Evolutionary conservation across 1,284 basidiomycete genomes (phyloP), one percentile per base, ranked within the genome.

Genomic region (Tylopilus sp.): DNA sequence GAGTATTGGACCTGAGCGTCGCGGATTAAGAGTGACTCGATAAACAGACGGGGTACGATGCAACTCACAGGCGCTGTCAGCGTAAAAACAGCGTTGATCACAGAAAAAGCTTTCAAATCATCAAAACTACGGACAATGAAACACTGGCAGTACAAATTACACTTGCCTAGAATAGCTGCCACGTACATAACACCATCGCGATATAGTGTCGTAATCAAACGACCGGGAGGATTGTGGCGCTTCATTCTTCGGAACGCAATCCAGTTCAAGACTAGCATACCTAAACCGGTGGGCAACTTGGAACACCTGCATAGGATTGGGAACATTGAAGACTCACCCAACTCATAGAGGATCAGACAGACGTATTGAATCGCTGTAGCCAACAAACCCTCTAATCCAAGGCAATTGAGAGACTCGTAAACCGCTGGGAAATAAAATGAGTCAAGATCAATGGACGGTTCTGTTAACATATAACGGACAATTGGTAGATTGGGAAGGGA

Each of bases 101-200:
- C 35, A 15, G 61, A 62, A 33, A 64, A 64, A 15, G n/a, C 61
- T 62, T 36, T 45, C 11, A 20, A 35, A 32, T n/a, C 35, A 20
- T 57, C 19, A 54, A 33, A 44, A 19, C 7, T 20, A 35, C n/a
- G 14, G 4, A 28, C 4, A 4, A 33, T 15, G 19, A 32, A 37
- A 29, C 28, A 29, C 11, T 6, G 33, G 19, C 0, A 13, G 11
- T n/a, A 19, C 22, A 11, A 22, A 33, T 4, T 29, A 32, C 6
- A 3, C 50, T 50, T 43, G 60, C 61, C 29, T 24, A 54, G 22
- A n/a, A 65, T 65, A 26, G 45, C 55, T 42, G 53, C 46, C 24
- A 64, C 36, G 20, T 65, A 64, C 43, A 61, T 22, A 7, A 66
- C 31, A 5, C 62, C 64, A 17, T 66, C 64, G 14, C 60, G 55